Base-by-base conservation (phyloP, 2,329 filamentous ascomycete species). In the Xylaria sp. region DNA sequence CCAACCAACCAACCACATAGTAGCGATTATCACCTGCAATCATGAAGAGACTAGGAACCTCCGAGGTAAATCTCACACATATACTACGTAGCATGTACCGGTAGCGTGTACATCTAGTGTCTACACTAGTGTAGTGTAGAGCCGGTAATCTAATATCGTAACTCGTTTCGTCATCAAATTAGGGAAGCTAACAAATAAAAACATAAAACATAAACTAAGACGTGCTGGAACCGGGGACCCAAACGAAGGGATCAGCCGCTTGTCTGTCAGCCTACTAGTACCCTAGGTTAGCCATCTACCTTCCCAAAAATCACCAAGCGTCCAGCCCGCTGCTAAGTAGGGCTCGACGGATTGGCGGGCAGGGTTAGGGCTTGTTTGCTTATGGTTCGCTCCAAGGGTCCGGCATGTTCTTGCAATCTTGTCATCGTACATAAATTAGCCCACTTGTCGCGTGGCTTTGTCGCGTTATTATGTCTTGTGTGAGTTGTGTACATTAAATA, bases 231-330 rank as follows among this genome's bases (percentile, higher is more conserved):
- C 54, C 46, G n/a, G 41, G 65, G 34, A 32, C 50, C 54, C 62
- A 66, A 51, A 46, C 34, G 46, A 57, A 61, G 66, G 56, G 69
- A 66, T 68, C 69, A 70, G 69, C 69, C 63, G 66, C 66, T 69
- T 66, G 52, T 52, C 54, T 56, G 52, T 60, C 65, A 70, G 62
- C 69, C 59, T 55, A 55, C 23, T 25, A 25, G 23, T 25, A 25
- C 28, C 32, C n/a, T 61, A 46, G 6, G 34, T 37, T 37, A 37
- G 10, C 41, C 15, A n/a, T 54, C 15, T 15, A 66, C 63, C 68
- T 70, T 70, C 65, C 68, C 57, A 52, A 70, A 37, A 68, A 65
- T 44, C 61, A 67, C 13, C 61, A 64, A 70, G 65, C 2, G 58
- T 32, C 20, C 44, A 58, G 54, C 32, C 18, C 10, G 7, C 34